A percentile compares a stretch with the other conserved stretches of the same genome.
These are phyloP conservation scores for Pestalotiopsis sp. DNA, from an alignment of 2,329 filamentous ascomycete genomes.

Conservation along the genomic window DNA sequence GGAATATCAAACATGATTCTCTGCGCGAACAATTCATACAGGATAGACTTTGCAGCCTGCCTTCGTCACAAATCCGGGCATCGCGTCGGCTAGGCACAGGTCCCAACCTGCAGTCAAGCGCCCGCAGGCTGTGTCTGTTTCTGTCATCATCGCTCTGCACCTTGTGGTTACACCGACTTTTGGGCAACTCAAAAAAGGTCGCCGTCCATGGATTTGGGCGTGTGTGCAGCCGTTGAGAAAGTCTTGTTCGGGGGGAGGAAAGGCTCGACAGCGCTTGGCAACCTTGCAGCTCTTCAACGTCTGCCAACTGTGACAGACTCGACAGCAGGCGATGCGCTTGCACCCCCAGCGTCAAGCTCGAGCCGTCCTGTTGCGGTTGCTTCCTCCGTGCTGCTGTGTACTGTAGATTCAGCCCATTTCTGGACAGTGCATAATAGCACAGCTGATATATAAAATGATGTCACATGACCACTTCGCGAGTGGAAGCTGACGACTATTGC, in stretches of 20 bases:
- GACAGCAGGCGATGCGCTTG: neutral
- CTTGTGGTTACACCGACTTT: constrained; percentile 15
- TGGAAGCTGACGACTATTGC: constrained; percentile 8
- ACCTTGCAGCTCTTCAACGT: constrained; percentile 6
- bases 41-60: neutral
- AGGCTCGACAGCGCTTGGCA: neutral
- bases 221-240: neutral
- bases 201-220: neutral
- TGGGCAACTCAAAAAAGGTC: neutral
- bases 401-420: neutral
- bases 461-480: constrained; percentile 4
- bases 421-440: constrained; percentile 6
- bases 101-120: neutral
- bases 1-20: neutral
- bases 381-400: neutral
- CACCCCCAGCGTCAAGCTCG: constrained; percentile 1
- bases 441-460: constrained; percentile 5
- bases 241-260: neutral
- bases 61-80: neutral
- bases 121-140: neutral
- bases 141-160: constrained; percentile 2
- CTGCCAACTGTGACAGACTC: neutral
- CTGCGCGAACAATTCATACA: neutral
- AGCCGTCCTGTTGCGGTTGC: neutral
- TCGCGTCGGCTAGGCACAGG: constrained; percentile 2